Base-by-base conservation (phyloP, 495 filamentous ascomycete genomes). In the Tuber calosporum region DNA sequence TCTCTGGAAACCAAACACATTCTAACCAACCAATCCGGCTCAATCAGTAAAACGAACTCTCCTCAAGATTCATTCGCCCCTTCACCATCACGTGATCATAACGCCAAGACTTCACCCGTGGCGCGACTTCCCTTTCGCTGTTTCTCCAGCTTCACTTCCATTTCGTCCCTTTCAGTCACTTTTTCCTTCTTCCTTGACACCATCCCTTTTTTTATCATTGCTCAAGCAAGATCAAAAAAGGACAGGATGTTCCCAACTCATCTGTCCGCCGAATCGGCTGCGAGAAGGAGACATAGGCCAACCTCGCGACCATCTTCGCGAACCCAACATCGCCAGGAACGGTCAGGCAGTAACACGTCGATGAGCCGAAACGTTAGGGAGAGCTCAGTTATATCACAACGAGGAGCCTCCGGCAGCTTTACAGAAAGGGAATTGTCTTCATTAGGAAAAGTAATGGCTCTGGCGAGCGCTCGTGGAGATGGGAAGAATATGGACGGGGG, bases 261-360 rank as follows among this genome's bases (percentile, higher is more conserved):
- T 40, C 67, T 76, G 34, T 22, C 73, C 42, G 71, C 45, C 53
- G 79, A 81, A 68, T 62, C 72, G n/a, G 68, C 76, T 22, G 68
- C 76, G 20, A 67, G 76, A 73, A 78, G 75, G 71, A 78, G 71
- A 70, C 48, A 58, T 11, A 78, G 76, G 42, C 76, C 76, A 17
- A 77, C 77, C 62, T 78, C 76, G 43, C 76, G 76, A 45, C 76
- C 75, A 22, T 71, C 82, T 84, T 86, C 48, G 82, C 84, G 58
- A 83, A 84, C 85, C 83, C 85, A 69, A 83, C 85, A 75, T 82
- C 84, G 58, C 84, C 85, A 79, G 85, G 86, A 71, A 83, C 83
- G 34, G 83, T 71, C 79, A n/a, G 71, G 66, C 37, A 80, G 75
- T 48, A 74, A 72, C 72, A 67, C 72, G 70, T 75, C 79, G 22